phyloP scores from a whole-genome alignment of 139 green algal species.

The Bryopsis sp. region DNA sequence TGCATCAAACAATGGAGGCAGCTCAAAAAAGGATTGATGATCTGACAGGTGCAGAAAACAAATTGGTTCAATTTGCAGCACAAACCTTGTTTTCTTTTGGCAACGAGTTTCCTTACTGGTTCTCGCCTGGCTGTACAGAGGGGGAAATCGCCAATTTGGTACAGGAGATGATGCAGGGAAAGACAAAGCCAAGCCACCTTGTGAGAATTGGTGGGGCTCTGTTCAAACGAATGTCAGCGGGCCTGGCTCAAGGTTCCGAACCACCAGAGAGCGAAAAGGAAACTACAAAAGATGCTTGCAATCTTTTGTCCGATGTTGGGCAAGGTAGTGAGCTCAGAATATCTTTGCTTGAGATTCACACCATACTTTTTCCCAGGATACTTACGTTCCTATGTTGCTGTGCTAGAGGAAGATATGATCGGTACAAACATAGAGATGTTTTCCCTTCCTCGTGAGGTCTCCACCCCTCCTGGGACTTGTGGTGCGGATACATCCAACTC shows the following conservation, averaged over 20 bases:
- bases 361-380: too few relatives aligned
- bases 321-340: too few relatives aligned
- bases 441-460: neutral
- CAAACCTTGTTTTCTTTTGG: neutral
- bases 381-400: too few relatives aligned
- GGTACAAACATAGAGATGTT: neutral
- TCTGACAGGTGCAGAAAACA: constrained; percentile 2
- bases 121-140: too few relatives aligned
- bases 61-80: neutral
- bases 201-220: constrained; percentile 3
- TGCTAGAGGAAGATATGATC: too few relatives aligned
- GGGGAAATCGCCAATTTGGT: constrained; percentile 24
- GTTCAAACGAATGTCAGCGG: neutral
- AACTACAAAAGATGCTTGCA: neutral
- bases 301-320: too few relatives aligned
- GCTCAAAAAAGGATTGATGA: constrained; percentile 22
- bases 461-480: too few relatives aligned
- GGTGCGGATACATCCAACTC: too few relatives aligned
- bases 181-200: constrained; percentile 19
- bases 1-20: constrained; percentile 26
- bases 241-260: neutral
- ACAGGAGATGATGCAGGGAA: constrained; percentile 28
- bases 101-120: too few relatives aligned
- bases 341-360: too few relatives aligned
- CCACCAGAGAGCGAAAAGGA: neutral